These are phyloP conservation scores for Podaxis pistillaris DNA, from an alignment of 768 basidiomycete genomes.

Conservation along the genomic window DNA sequence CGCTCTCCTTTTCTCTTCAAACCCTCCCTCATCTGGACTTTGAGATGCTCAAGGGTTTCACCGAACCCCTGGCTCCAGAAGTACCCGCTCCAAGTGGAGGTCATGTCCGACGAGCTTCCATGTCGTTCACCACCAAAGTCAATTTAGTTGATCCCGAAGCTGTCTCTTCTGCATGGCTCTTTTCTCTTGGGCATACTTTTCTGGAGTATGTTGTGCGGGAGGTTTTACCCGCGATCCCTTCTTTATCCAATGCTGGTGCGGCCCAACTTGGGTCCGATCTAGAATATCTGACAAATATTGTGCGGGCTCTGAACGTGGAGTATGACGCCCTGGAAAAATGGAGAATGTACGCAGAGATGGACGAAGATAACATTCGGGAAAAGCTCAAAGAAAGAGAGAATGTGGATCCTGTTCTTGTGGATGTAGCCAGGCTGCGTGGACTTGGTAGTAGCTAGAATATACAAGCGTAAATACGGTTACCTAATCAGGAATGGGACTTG, in stretches of 20 bases:
- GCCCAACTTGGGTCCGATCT: slow-evolving; percentile 86
- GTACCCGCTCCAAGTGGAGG: slow-evolving; percentile 18
- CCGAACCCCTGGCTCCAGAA: slow-evolving; percentile 38
- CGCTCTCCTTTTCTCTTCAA: slow-evolving; percentile 82
- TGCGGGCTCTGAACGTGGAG: slow-evolving; percentile 87
- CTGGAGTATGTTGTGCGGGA: slow-evolving; percentile 67
- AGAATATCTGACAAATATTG: slow-evolving; percentile 88
- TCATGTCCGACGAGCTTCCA: slow-evolving; percentile 18
- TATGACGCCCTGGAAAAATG: slow-evolving; percentile 77
- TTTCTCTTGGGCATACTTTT: slow-evolving; percentile 82
- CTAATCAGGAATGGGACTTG: slow-evolving; percentile 7
- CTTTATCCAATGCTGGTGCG: slow-evolving; percentile 63
- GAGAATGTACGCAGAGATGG: slow-evolving; percentile 67
- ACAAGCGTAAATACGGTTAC: slow-evolving; percentile 9
- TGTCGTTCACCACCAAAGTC: slow-evolving; percentile 23
- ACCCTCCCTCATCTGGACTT: slow-evolving; percentile 72
- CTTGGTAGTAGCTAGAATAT: slow-evolving; percentile 4
- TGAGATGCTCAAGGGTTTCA: slow-evolving; percentile 47
- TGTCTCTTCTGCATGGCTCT: slow-evolving; percentile 89
- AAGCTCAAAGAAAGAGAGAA: slow-evolving; percentile 26
- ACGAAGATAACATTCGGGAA: slow-evolving; percentile 46
- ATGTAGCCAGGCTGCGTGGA: slow-evolving; percentile 13
- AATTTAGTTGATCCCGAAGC: slow-evolving; percentile 63
- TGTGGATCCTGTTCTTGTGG: slow-evolving; percentile 33
- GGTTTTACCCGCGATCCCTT: slow-evolving; percentile 70